Evolutionary conservation across 2,329 filamentous ascomycete species (phyloP), one percentile per base, ranked within the genome.

Genomic region (Lecanicillium sp.): DNA sequence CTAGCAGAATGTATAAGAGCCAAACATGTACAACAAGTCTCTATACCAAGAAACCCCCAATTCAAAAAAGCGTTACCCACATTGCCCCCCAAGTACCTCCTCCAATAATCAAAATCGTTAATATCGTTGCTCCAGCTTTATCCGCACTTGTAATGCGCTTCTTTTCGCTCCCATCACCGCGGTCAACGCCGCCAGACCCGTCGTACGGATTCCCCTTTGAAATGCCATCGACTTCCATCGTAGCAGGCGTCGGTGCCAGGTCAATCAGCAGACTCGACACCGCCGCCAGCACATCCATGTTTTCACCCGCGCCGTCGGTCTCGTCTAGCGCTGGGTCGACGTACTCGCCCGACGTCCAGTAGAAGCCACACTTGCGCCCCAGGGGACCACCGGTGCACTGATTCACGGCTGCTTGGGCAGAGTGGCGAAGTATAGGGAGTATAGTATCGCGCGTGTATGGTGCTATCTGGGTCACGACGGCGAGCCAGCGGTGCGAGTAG

Each of bases 241-340:
- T 72, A 2, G 68, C 63, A 0, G 70, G 65, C 0, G 53, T 53
- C 2, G 50, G 53, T 2, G 58, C 63, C 8, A 63, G 51, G 6
- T 58, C 51, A 11, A 75, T 62, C 13, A 78, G 49, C 5, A 70
- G 59, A 4, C 64, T 65, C 11, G 68, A 68, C 11, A 81, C 67
- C 4, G 75, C 67, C 6, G 68, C 68, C 5, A 79, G 55, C 1
- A 72, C 75, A 28, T 68, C 72, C 64, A 80, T 75, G 49, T 71
- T 64, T 51, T 80, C 72, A 9, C 77, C 74, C 8, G 75, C 71
- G 13, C 75, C 72, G 17, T 63, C 65, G 4, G 73, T 76, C 39
- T 73, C 68, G 45, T 78, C 74, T 30, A 57, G 48, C 9, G 68
- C 64, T 25, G 63, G 68, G 20, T 65, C 64, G 1, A 67, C 53